Base-by-base conservation (phyloP, 805 yeast species). In the Kodamaea jinghongensis region DNA sequence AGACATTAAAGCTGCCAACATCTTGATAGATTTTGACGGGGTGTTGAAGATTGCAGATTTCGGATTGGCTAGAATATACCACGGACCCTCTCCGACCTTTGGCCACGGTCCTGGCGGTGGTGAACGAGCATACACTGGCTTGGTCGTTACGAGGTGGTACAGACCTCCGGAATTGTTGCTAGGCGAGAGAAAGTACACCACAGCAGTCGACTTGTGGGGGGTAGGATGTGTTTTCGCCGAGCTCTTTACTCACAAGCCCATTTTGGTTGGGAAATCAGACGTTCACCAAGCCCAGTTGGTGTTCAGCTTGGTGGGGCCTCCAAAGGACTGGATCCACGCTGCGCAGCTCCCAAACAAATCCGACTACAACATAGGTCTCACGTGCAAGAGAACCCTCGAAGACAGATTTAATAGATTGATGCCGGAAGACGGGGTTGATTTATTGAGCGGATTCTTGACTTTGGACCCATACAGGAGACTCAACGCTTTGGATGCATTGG, bases 161-260 rank as follows among this genome's bases (percentile, higher is more conserved):
- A 71, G 99, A 43, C 95, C 99, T 1, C 99, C 98, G 0, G 99
- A 91, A 59, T 70, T 93, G 13, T 72, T 93, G 11, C 64, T 93
- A 38, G 96, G 96, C 3, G 95, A 89, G 49, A 73, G 84, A 50
- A 70, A 75, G 43, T 91, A 91, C 59, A 89, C 97, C 2, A 86
- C 97, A 0, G 95, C 98, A 0, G 91, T 91, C 9, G 99, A 93
- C 62, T 76, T 93, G 65, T 93, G 99, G 99, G 97, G 98, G 0
- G 76, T 87, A 14, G 98, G 98, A 1, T 93, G 99, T 64, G 91
- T 93, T 0, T 82, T 93, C 56, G 99, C 88, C 0, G 99, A 93
- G 62, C 72, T 90, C 55, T 91, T 85, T 63, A 79, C 78, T 23
- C 76, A 79, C 45, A 79, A 76, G 49, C 99, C 99, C 1, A 83